Percentiles rank a stretch among this genome's conserved stretches.
Conservation (phyloP, 306 rosid genomes). For the Quercus mongolica region DNA sequence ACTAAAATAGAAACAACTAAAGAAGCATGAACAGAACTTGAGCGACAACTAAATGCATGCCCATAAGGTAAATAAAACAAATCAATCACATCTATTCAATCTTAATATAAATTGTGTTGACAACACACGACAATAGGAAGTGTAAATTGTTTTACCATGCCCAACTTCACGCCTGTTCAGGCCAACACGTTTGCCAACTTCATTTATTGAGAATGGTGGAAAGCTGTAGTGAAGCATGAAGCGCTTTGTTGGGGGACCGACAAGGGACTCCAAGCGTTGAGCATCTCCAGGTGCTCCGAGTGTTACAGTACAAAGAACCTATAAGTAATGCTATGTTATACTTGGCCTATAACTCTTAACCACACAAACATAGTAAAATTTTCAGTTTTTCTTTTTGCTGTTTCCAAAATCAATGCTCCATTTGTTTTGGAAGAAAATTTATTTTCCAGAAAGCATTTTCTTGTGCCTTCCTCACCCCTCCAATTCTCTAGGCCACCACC, state of each 20-base stretch:
- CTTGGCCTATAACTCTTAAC: constrained; percentile 18
- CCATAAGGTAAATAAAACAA: neutral
- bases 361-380: neutral
- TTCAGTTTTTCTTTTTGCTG: neutral
- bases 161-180: constrained; percentile 98
- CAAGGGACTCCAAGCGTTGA: constrained; percentile 80
- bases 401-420: neutral
- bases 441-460: too few relatives aligned
- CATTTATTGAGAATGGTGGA: constrained; percentile 91
- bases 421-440: too few relatives aligned
- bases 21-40: neutral
- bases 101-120: neutral
- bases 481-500: too few relatives aligned
- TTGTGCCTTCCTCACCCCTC: too few relatives aligned
- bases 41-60: neutral
- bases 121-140: neutral
- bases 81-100: neutral
- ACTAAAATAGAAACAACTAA: neutral
- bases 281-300: constrained; percentile 96
- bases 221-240: constrained; percentile 98
- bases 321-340: constrained; percentile 15
- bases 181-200: constrained; percentile 89
- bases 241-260: constrained; percentile 85
- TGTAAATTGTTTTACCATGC: constrained; percentile 63
- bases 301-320: constrained; percentile 96